Conservation (phyloP, 2,329 filamentous ascomycete species). For the Amauroascus verrucosus region DNA sequence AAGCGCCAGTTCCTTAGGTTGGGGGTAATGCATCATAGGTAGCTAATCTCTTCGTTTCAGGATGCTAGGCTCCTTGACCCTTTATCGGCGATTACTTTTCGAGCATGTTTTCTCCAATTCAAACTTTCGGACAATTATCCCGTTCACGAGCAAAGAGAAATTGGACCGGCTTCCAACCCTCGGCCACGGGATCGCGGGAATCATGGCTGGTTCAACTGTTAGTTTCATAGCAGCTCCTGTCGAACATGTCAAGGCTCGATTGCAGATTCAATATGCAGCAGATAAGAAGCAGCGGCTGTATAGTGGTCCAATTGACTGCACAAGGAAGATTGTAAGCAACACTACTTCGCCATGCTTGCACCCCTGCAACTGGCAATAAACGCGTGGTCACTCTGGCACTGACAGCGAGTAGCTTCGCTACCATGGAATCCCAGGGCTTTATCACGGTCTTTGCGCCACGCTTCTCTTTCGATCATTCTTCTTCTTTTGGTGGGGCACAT, state of each 20-base stretch:
- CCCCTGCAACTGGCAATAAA: no score
- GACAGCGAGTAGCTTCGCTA: conserved; percentile 29
- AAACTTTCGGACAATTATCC: conserved; percentile 29
- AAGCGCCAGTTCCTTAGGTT: conserved; percentile 17
- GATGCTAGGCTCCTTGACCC: conserved; percentile 84
- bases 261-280: conserved; percentile 88
- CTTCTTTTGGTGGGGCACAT: conserved; percentile 97
- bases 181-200: conserved; percentile 79
- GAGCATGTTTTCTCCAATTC: conserved; percentile 63
- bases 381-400: neutral
- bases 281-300: conserved; percentile 69
- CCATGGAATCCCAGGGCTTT: conserved; percentile 72
- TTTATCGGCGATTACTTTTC: conserved; percentile 76
- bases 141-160: conserved; percentile 28
- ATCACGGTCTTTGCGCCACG: conserved; percentile 75
- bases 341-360: neutral
- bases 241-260: conserved; percentile 85
- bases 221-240: conserved; percentile 87
- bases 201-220: conserved; percentile 79
- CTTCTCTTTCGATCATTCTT: conserved; percentile 86
- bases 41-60: conserved; percentile 20
- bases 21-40: neutral
- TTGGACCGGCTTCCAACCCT: conserved; percentile 54
- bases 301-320: conserved; percentile 75
- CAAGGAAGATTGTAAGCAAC: conserved; percentile 47